Percentiles rank a stretch among this genome's conserved stretches.
Evolutionary conservation across 306 rosid species (phyloP).

Genomic region (Cucurbita argyrosperma): DNA sequence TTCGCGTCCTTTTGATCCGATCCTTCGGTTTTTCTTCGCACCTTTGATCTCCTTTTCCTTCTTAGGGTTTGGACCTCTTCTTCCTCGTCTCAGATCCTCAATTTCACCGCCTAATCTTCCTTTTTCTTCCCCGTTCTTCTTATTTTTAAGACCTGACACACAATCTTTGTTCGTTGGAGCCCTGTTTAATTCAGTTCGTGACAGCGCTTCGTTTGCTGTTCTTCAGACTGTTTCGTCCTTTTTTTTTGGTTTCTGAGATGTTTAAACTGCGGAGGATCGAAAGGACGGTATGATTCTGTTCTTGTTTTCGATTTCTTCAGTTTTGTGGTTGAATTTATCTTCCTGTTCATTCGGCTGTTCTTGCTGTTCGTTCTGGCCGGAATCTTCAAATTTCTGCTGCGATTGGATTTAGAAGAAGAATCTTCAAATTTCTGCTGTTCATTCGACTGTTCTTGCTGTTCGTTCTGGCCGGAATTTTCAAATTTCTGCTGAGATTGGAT

Average conservation of each 20-base stretch:
- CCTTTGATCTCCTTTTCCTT: not conserved
- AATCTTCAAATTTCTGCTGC: not conserved
- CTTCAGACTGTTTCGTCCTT: not conserved
- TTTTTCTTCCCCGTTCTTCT: not conserved
- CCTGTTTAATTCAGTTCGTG: not conserved
- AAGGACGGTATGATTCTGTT: not conserved
- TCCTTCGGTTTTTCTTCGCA: not conserved
- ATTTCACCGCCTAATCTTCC: not conserved
- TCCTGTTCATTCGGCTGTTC: not conserved
- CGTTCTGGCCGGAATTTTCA: not conserved
- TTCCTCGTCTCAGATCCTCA: constrained; percentile 1
- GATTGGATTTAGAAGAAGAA: not conserved
- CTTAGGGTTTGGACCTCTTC: constrained; percentile 5
- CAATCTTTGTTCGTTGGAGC: not conserved
- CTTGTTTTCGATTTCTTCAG: not conserved
- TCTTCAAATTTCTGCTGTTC: not conserved
- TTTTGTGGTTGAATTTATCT: not conserved
- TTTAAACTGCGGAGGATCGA: not conserved
- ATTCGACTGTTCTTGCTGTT: not conserved
- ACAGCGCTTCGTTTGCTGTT: not conserved
- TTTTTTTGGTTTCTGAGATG: not conserved
- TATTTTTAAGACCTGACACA: not conserved
- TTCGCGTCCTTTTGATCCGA: not conserved
- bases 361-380: not conserved
- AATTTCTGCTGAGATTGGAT: too few relatives aligned